Evolutionary conservation across 1,284 basidiomycete genomes (phyloP).

Genomic region (Phellopilus nigrolimitatus): DNA sequence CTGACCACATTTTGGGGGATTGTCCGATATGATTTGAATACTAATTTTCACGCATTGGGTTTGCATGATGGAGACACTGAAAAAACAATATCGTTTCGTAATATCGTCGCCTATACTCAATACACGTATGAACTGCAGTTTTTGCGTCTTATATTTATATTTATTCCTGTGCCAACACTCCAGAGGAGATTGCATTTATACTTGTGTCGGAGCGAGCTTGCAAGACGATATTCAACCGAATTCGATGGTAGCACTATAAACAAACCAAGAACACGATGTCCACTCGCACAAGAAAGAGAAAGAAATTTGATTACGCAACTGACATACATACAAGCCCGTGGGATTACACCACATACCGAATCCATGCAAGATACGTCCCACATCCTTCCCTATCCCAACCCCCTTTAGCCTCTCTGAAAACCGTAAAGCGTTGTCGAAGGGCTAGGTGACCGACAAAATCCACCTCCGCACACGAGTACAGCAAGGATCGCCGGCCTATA

Average conservation of each 20-base stretch:
- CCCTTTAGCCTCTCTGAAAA: background rate
- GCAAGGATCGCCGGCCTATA: constrained; percentile 16
- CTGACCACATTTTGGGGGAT: background rate
- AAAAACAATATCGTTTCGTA: background rate
- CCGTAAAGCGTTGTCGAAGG: constrained; percentile 6
- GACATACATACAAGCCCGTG: too few relatives aligned
- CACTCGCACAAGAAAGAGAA: too few relatives aligned
- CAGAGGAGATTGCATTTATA: too few relatives aligned
- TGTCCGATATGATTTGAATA: background rate
- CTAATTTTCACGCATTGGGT: background rate
- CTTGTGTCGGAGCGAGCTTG: too few relatives aligned
- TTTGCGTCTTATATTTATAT: too few relatives aligned
- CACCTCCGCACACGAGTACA: constrained; percentile 1
- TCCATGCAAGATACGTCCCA: background rate
- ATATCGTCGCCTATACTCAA: background rate
- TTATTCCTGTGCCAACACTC: too few relatives aligned
- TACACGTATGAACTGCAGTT: too few relatives aligned
- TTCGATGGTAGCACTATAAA: too few relatives aligned
- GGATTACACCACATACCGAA: too few relatives aligned
- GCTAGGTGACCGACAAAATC: constrained; percentile 20
- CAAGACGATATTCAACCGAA: too few relatives aligned
- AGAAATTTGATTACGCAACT: too few relatives aligned
- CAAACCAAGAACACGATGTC: too few relatives aligned
- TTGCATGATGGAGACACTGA: background rate
- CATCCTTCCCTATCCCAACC: background rate